Evolutionary conservation across 306 rosid species (phyloP).

Genomic region (Quillaja saponaria): DNA sequence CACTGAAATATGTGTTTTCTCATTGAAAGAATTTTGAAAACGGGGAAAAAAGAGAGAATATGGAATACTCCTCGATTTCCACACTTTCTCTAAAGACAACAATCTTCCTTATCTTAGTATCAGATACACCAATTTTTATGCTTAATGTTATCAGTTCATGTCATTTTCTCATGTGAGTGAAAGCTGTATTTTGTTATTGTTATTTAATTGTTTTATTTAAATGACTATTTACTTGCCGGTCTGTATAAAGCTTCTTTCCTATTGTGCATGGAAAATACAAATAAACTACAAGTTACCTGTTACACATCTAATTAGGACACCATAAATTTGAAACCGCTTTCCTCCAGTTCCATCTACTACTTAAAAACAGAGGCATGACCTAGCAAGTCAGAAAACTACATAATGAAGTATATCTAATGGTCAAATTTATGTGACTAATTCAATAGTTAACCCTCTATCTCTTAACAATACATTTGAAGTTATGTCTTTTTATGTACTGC

Average conservation of each 20-base stretch:
- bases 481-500: constrained; percentile 1
- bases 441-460: not conserved
- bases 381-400: constrained; percentile 9
- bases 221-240: not conserved
- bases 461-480: not conserved
- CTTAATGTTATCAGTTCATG: no score
- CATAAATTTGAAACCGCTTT: constrained; percentile 1
- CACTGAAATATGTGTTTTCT: no score
- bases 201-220: not conserved
- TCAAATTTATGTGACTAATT: constrained; percentile 18
- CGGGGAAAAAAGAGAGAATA: no score
- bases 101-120: no score
- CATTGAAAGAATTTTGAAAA: no score
- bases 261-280: no score
- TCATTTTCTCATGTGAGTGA: no score
- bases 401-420: constrained; percentile 6
- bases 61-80: no score
- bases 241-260: no score
- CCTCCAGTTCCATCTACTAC: not conserved
- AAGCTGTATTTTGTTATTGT: no score
- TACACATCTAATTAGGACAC: constrained; percentile 1
- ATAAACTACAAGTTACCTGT: not conserved
- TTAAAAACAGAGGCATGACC: constrained; percentile 14
- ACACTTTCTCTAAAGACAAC: no score
- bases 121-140: no score